Evolutionary conservation across 345 rosid genomes (phyloP).

Genomic region (Murraya paniculata): DNA sequence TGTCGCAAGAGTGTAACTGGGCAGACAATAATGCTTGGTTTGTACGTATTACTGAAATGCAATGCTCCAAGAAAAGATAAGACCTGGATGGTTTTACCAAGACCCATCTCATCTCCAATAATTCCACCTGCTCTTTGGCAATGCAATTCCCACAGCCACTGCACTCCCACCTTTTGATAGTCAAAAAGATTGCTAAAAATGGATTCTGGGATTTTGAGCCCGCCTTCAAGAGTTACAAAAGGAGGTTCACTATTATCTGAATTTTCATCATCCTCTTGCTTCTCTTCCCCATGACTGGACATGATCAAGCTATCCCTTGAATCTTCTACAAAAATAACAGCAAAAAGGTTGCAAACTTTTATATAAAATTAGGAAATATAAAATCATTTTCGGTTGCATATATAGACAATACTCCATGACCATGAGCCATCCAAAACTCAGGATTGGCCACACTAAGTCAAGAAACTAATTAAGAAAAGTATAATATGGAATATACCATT

Average conservation of each 20-base stretch:
- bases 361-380: no score
- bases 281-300: conserved; percentile 58
- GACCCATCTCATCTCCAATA: conserved; percentile 99
- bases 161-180: conserved; percentile 97
- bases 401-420: background rate
- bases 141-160: conserved; percentile 99
- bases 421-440: background rate
- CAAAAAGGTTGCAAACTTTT: background rate
- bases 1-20: conserved; percentile 93
- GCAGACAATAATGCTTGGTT: conserved; percentile 88
- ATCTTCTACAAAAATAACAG: conserved; percentile 39
- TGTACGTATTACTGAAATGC: conserved; percentile 91
- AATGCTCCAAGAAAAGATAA: conserved; percentile 89
- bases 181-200: conserved; percentile 80
- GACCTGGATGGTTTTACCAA: conserved; percentile 95
- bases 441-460: background rate
- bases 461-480: conserved; percentile 6
- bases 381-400: background rate
- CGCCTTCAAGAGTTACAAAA: conserved; percentile 74
- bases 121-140: conserved; percentile 99
- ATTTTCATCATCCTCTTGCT: conserved; percentile 52
- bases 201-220: conserved; percentile 71
- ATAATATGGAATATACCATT: conserved; percentile 46
- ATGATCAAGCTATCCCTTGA: conserved; percentile 32
- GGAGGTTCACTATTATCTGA: conserved; percentile 35